A percentile compares a stretch with the other conserved stretches of the same genome.
Evolutionary conservation across 495 filamentous ascomycete species (phyloP).

Genomic region (Tuber calosporum): DNA sequence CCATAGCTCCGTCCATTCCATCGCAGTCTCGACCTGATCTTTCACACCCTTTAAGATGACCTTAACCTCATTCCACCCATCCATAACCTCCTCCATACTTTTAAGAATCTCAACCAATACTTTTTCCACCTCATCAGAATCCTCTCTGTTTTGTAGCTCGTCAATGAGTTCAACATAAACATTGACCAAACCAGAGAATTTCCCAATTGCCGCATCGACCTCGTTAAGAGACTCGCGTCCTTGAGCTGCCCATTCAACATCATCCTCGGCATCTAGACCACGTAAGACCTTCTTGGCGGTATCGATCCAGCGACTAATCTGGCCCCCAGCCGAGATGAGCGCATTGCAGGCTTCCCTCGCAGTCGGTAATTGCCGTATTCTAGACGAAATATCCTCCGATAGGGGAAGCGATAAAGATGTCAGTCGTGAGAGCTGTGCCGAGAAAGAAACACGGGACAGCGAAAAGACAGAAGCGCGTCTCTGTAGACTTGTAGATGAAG

Average conservation of each 20-base stretch:
- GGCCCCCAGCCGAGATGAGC: slow-evolving; percentile 71
- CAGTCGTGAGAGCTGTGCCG: slow-evolving; percentile 78
- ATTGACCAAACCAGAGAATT: slow-evolving; percentile 78
- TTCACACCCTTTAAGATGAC: slow-evolving; percentile 68
- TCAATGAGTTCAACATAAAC: slow-evolving; percentile 90
- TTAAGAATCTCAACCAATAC: slow-evolving; percentile 63
- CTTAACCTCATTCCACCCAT: slow-evolving; percentile 77
- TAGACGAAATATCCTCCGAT: slow-evolving; percentile 68
- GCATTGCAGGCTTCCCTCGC: slow-evolving; percentile 70
- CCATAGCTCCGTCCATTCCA: slow-evolving; percentile 99
- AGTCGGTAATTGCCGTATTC: slow-evolving; percentile 72
- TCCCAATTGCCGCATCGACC: slow-evolving; percentile 74
- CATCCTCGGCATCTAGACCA: slow-evolving; percentile 84
- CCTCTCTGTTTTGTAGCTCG: slow-evolving; percentile 69
- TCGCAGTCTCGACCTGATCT: slow-evolving; percentile 84
- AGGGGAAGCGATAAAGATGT: slow-evolving; percentile 79
- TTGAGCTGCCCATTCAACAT: slow-evolving; percentile 94
- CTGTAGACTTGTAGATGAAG: slow-evolving; percentile 36
- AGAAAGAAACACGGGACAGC: slow-evolving; percentile 79
- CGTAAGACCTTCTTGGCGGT: slow-evolving; percentile 80
- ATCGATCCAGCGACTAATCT: slow-evolving; percentile 84
- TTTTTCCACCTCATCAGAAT: slow-evolving; percentile 61
- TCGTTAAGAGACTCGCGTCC: slow-evolving; percentile 74
- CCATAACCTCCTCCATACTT: slow-evolving; percentile 78
- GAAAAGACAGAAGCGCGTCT: slow-evolving; percentile 80